Conservation (phyloP, 2,329 filamentous ascomycete species). For the Alternaria sp. region DNA sequence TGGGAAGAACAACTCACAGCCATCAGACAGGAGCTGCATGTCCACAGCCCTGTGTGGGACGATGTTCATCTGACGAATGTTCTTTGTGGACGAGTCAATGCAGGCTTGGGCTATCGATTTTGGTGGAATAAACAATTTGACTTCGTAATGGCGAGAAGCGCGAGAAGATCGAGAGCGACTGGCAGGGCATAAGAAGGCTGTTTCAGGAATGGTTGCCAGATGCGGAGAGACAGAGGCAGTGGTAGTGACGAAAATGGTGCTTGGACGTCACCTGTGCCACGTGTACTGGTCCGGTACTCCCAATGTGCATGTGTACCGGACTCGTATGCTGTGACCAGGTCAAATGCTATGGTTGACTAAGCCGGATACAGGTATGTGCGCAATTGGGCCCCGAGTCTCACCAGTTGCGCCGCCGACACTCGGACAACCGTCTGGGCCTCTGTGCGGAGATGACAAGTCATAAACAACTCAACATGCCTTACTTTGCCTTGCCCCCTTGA, state of each 20-base stretch:
- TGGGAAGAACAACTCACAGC: constrained; percentile 16
- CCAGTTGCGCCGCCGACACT: constrained; percentile 38
- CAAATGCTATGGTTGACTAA: constrained; percentile 23
- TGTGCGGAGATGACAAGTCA: constrained; percentile 25
- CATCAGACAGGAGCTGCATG: constrained; percentile 24
- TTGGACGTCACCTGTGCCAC: constrained; percentile 1
- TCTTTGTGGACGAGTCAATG: constrained; percentile 50
- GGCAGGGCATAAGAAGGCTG: constrained; percentile 8
- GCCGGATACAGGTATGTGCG: constrained; percentile 16
- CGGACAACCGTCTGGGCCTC: constrained; percentile 28
- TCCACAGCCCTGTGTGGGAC: constrained; percentile 29
- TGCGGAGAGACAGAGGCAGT: background rate
- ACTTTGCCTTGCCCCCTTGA: constrained; percentile 11
- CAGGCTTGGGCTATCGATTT: constrained; percentile 51
- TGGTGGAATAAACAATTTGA: constrained; percentile 49
- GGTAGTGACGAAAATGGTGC: background rate
- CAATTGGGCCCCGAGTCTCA: constrained; percentile 21
- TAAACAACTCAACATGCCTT: constrained; percentile 26
- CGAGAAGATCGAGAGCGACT: constrained; percentile 48
- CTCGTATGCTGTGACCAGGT: background rate
- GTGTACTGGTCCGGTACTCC: background rate
- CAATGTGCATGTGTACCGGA: constrained; percentile 2
- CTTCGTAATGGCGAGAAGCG: constrained; percentile 50
- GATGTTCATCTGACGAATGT: constrained; percentile 41
- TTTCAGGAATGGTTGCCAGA: constrained; percentile 13